Evolutionary conservation across 1,284 basidiomycete genomes (phyloP), one percentile per base, ranked within the genome.

Genomic region (Trichosporon faecale): DNA sequence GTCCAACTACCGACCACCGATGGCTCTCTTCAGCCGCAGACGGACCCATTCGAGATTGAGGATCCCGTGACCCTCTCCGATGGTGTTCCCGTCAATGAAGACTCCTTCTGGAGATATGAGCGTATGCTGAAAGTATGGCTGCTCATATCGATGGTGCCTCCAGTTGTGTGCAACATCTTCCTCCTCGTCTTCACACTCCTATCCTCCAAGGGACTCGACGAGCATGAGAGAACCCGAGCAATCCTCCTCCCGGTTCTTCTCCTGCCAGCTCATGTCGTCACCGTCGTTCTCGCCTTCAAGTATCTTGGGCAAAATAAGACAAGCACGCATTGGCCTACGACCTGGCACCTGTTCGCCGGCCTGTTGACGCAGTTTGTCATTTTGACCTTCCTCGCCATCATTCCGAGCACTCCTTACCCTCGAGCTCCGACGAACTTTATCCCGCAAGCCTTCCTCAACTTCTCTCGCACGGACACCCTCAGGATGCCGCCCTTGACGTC

Each of bases 21-120:
- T 37, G 81, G 82, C 52, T 75, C 66, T 2, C 71, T 82, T 5
- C 29, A 71, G 14, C 73, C 68, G 2, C 73, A 74, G 14, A 83
- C 78, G 33, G 93, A 95, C 79, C 89, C 92, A 2, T 94, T 94
- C 79, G 89, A 94, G 74, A 88, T 94, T 40, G 87, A 89, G 31
- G 89, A 84, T 55, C 87, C 90, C 2, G 88, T 90, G 75, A 90
- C 94, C 77, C 77, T 88, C 37, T 76, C 89, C 14, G 90, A 95
- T 76, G 93, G 93, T 1, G 88, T 88, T 67, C 91, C 92, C 11
- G 86, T 95, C 61, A 85, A 92, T 23, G 89, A 88, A 66, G 87
- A 87, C 12, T 83, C 75, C 16, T 95, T 95, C 78, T 95, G 93
- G 81, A 25, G 65, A 0, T 66, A 68, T 0, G 76, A 75, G 71